Conservation (phyloP, 805 yeast species). For the Candida pseudofarinosa region DNA sequence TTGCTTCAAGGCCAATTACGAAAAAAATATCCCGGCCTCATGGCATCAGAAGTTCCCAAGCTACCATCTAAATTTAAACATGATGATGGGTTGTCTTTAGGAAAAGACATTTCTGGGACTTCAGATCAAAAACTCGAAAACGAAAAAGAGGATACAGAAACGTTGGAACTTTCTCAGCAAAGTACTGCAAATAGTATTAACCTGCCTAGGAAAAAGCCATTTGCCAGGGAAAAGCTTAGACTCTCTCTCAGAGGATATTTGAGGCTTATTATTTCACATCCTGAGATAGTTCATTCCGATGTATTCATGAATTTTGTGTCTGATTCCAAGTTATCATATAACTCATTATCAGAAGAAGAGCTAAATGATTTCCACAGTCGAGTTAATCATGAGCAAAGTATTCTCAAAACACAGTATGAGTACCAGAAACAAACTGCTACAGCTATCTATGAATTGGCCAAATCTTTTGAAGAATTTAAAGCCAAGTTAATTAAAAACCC, state of each 20-base stretch:
- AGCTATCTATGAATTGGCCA: constrained; percentile 51
- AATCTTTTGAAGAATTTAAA: constrained; percentile 58
- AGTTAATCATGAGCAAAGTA: constrained; percentile 53
- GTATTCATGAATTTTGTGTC: constrained; percentile 53
- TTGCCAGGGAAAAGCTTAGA: constrained; percentile 73
- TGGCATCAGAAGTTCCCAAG: constrained; percentile 48
- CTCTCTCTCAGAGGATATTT: constrained; percentile 75
- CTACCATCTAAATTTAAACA: constrained; percentile 52
- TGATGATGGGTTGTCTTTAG: constrained; percentile 23
- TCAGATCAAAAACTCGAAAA: constrained; percentile 7
- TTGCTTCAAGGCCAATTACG: constrained; percentile 50
- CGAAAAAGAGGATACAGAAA: constrained; percentile 5
- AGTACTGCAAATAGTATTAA: neutral
- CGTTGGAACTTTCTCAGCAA: neutral
- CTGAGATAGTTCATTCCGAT: constrained; percentile 52
- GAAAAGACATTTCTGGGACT: neutral
- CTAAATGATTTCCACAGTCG: constrained; percentile 55
- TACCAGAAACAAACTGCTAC: constrained; percentile 69
- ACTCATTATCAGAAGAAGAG: constrained; percentile 39
- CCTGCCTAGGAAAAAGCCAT: constrained; percentile 5
- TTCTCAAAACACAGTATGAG: constrained; percentile 56
- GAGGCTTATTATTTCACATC: constrained; percentile 45
- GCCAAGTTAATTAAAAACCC: constrained; percentile 45
- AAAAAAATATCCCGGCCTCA: constrained; percentile 59
- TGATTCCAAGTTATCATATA: constrained; percentile 26